A percentile compares a stretch with the other conserved stretches of the same genome.
phyloP scores from a whole-genome alignment of 164 flowering plant genomes.

The Saururus chinensis region DNA sequence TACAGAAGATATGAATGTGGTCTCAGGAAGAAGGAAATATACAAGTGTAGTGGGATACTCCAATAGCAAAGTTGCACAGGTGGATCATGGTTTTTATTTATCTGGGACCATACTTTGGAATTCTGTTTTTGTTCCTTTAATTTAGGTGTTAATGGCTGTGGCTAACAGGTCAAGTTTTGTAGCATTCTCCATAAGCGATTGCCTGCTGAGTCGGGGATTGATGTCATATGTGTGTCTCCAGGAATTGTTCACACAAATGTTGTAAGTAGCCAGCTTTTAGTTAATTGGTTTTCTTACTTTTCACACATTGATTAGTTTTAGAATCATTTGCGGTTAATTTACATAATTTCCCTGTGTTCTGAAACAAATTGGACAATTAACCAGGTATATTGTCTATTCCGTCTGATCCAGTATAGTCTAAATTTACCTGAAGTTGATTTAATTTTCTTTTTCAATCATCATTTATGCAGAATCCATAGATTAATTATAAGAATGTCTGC shows the following conservation, averaged over 20 bases:
- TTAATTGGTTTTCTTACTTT: background rate
- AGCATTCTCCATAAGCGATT: slow-evolving; percentile 70
- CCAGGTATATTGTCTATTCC: too few species aligned
- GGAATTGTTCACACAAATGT: slow-evolving; percentile 94
- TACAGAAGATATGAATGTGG: slow-evolving; percentile 85
- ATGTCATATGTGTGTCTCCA: slow-evolving; percentile 79
- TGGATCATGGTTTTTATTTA: slow-evolving; percentile 7
- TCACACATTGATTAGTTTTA: too few species aligned
- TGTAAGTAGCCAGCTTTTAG: slow-evolving; percentile 35
- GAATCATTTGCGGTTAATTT: too few species aligned
- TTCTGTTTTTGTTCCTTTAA: background rate
- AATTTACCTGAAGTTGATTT: too few species aligned
- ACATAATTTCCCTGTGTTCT: too few species aligned
- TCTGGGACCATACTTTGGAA: background rate
- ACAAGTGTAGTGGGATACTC: slow-evolving; percentile 73
- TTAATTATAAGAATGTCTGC: background rate
- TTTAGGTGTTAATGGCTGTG: background rate
- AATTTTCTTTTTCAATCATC: too few species aligned
- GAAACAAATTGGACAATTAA: too few species aligned
- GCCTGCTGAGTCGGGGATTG: slow-evolving; percentile 90
- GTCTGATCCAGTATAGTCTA: too few species aligned
- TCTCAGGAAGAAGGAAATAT: slow-evolving; percentile 68
- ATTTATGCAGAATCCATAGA: background rate
- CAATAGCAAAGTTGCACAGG: slow-evolving; percentile 95
- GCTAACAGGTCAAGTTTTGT: slow-evolving; percentile 86